Evolutionary conservation across 2,329 filamentous ascomycete genomes (phyloP), one percentile per base, ranked within the genome.

Genomic region (Ophiostoma angusticollis): DNA sequence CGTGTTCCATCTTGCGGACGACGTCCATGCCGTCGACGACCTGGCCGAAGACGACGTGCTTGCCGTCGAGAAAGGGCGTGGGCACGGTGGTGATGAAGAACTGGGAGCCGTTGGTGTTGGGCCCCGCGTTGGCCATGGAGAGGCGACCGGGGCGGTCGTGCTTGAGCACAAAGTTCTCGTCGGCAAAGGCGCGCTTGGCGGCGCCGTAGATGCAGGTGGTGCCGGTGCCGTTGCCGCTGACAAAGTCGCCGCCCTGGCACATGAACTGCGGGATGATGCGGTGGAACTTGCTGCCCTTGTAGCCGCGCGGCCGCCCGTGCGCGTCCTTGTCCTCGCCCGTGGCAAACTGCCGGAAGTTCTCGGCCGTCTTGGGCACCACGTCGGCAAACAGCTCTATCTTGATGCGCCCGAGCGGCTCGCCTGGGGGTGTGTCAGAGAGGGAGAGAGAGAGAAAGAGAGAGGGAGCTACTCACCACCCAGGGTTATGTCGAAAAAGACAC

Each of bases 261-360:
- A 96, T 96, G 64, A 96, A 95, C 53, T 84, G 82, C 62, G 83
- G 84, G 58, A 95, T 94, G 51, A 96, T 84, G 42, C 91, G 79
- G 61, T 96, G 91, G 54, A 96, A 95, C 59, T 85, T 93, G 65
- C 75, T 81, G 39, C 84, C 83, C 63, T 95, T 96, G 70, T 95
- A 98, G 46, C 91, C 91, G 56, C 93, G 83, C 1, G 87, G 81
- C 46, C 78, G 70, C 24, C 85, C 84, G 9, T 76, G 71, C 36
- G 72, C 60, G 54, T 83, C 83, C 63, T 86, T 93, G 49, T 73
- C 78, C 66, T 96, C 89, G 51, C 91, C 91, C 0, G 89, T 96
- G 64, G 87, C 95, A 64, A 94, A 94, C 56, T 93, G 85, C 33
- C 87, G 83, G 59, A 98, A 96, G 66, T 96, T 96, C 61, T 96